These are phyloP conservation scores for Kingdonia uniflora DNA, from an alignment of 164 flowering plant genomes.

Conservation along the genomic window DNA sequence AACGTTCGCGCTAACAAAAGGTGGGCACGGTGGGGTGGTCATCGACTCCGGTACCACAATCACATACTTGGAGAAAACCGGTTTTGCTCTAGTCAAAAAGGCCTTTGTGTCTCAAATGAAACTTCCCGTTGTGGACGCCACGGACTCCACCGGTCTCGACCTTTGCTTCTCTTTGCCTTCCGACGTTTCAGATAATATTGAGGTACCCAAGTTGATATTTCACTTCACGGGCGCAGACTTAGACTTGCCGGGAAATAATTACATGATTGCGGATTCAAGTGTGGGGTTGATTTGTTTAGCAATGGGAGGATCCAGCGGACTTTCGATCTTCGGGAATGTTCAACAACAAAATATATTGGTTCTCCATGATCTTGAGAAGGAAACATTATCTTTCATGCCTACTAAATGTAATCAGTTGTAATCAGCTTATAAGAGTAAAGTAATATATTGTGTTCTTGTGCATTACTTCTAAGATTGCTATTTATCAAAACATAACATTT, in stretches of 20 bases:
- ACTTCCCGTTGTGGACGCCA: background rate
- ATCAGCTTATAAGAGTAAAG: too few species aligned
- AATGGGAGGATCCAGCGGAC: conserved; percentile 4
- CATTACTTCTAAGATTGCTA: too few species aligned
- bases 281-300: conserved; percentile 3
- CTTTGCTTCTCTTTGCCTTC: conserved; percentile 4
- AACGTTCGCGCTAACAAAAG: background rate
- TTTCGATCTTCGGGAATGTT: conserved; percentile 1
- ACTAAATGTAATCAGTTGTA: conserved; percentile 1
- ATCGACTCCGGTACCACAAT: conserved; percentile 5
- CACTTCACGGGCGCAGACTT: conserved; percentile 4
- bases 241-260: conserved; percentile 1
- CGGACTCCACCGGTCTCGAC: conserved; percentile 1
- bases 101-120: conserved; percentile 1
- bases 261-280: conserved; percentile 7
- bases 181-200: background rate
- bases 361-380: conserved; percentile 4
- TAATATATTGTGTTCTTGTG: too few species aligned
- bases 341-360: conserved; percentile 5
- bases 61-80: conserved; percentile 1
- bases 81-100: background rate
- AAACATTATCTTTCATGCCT: background rate
- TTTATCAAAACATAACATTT: too few species aligned
- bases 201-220: background rate
- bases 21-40: conserved; percentile 1